Base-by-base conservation (phyloP, 1,139 yeast species). In the Magnusiomyces paraingens region DNA sequence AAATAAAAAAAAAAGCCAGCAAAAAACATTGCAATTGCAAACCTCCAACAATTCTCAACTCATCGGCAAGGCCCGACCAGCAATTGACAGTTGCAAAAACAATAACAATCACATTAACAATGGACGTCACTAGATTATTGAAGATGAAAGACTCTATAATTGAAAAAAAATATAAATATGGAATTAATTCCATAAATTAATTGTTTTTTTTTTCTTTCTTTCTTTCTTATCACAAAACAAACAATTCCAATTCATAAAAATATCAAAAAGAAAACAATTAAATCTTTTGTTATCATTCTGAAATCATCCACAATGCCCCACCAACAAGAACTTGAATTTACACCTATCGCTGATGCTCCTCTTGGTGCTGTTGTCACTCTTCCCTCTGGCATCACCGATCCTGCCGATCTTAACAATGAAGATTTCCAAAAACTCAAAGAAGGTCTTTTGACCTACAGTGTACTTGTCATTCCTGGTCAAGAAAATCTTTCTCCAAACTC, bases 351-450 rank as follows among this genome's bases (percentile, higher is more conserved):
- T 48, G 62, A 61, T 29, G 67, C 78, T 39, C 80, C 83, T 42
- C 78, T 88, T 62, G 95, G 96, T 39, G 90, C 94, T 54, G 70
- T 72, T 12, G 73, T 87, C 52, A 71, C 69, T 2, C 71, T 88
- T 51, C 95, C 95, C 26, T 67, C 67, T 1, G 86, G 86, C 58
- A 79, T 86, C 57, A 75, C 79, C 38, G 94, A 88, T 69, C 95
- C 95, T n/a, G 75, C 86, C n/a, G 66, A 75, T 52, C 76, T 88
- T 58, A 76, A 73, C 59, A 88, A 84, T 1, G 77, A 68, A 2
- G 94, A 87, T 62, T 86, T 86, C 69, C 70, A 75, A 54, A 61
- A 64, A n/a, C 74, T 88, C 56, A 80, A 76, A 61, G 77, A 79
- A 38, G 91, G 91, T 0, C 79, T 87, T 11, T 82, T 82, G 62